phyloP scores from a whole-genome alignment of 805 yeast species.

The Hagleromyces aurorensis region DNA sequence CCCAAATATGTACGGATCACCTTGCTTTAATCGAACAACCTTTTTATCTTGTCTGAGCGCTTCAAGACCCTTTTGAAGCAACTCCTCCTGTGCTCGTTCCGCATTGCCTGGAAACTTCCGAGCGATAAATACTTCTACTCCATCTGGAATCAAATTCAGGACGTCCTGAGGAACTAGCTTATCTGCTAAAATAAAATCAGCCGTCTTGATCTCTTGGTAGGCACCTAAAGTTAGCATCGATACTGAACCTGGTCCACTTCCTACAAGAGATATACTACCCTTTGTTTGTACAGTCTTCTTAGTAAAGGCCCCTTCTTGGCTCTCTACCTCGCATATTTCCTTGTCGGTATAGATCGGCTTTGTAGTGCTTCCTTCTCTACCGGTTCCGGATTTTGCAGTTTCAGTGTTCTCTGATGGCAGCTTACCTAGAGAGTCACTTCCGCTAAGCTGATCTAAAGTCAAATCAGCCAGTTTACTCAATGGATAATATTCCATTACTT shows the following conservation, averaged over 20 bases:
- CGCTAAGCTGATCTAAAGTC: constrained; percentile 36
- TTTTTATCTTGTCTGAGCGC: constrained; percentile 57
- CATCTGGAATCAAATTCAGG: constrained; percentile 68
- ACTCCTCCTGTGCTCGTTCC: constrained; percentile 83
- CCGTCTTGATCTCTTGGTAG: constrained; percentile 64
- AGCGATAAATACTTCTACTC: constrained; percentile 75
- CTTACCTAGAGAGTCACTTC: constrained; percentile 1
- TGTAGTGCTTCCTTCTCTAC: not conserved
- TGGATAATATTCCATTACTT: constrained; percentile 87
- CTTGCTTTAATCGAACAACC: constrained; percentile 88
- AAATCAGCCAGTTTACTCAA: constrained; percentile 52
- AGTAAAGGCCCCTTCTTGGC: constrained; percentile 2
- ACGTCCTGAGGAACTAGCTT: constrained; percentile 88
- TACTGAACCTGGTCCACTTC: constrained; percentile 89
- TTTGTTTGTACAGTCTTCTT: constrained; percentile 8
- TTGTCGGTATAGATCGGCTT: not conserved
- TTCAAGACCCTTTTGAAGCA: constrained; percentile 62
- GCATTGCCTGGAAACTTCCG: constrained; percentile 96
- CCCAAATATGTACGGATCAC: constrained; percentile 94
- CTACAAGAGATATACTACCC: constrained; percentile 75
- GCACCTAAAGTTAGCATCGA: constrained; percentile 83
- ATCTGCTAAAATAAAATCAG: constrained; percentile 83
- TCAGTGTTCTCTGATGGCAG: not conserved
- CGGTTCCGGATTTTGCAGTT: not conserved
- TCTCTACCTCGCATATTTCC: constrained; percentile 1